These are phyloP conservation scores for Aspergillus uvarum DNA, from an alignment of 2,329 filamentous ascomycete genomes.

Conservation along the genomic window DNA sequence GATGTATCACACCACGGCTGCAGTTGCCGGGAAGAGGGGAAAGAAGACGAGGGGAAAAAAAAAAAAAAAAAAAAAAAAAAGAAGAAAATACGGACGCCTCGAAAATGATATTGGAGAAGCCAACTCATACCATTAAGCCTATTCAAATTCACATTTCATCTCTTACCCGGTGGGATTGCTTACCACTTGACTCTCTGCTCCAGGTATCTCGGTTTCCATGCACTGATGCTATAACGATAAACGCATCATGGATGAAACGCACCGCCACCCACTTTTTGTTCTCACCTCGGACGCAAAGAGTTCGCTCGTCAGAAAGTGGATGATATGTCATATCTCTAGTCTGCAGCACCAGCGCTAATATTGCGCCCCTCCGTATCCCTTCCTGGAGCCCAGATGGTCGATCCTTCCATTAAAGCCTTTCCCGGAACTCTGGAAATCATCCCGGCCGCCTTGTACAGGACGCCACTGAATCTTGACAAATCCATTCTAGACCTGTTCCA, in stretches of 20 bases:
- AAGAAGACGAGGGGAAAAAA: too few species aligned
- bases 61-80: neutral
- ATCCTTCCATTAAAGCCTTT: constrained; percentile 16
- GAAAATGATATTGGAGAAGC: neutral
- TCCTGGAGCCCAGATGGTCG: constrained; percentile 10
- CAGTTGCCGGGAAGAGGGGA: neutral
- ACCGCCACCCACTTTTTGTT: neutral
- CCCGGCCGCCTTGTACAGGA: constrained; percentile 14
- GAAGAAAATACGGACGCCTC: neutral
- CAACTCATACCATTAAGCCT: neutral
- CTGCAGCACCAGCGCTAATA: constrained; percentile 9
- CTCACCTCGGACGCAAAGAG: neutral
- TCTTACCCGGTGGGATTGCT: neutral
- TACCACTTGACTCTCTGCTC: neutral
- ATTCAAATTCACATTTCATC: neutral
- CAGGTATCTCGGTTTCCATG: neutral
- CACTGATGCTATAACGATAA: neutral
- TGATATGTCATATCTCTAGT: constrained; percentile 22
- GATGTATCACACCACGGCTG: constrained; percentile 18
- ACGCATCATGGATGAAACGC: neutral
- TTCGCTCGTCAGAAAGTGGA: constrained; percentile 4
- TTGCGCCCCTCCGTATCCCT: constrained; percentile 6
- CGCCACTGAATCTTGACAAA: constrained; percentile 18
- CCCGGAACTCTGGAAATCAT: constrained; percentile 20
- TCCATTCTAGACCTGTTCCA: constrained; percentile 20